Base-by-base conservation (phyloP, 108 stramenopile species). In the Cylindrotheca closterium region DNA sequence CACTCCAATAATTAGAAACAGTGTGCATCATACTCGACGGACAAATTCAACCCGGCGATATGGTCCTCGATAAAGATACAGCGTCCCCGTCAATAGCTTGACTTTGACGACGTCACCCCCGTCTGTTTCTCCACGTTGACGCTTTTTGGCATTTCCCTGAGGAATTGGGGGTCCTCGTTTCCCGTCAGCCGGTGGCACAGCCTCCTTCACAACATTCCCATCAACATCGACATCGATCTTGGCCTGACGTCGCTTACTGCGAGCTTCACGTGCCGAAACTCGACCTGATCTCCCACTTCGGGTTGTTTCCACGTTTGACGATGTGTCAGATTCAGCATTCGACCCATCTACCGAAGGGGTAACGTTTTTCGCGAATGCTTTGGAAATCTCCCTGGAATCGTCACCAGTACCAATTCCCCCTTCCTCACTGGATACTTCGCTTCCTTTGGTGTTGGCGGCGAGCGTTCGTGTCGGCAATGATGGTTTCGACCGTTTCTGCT, bases 51-150 rank as follows among this genome's bases (percentile, higher is more conserved):
- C 85, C 27, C 82, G 64, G 23, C 78, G 78, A 22, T 78, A 62
- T 28, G 49, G 58, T 25, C 85, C 85, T 24, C 72, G 67, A 60
- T 79, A 77, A 26, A 86, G 59, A 67, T 77, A 79, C 37, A 86
- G 78, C 8, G 82, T 81, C 4, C 85, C 85, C n/a, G 85, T 86
- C 46, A 79, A 54, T 47, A 83, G 71, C 34, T 79, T 74, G 31
- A 86, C 79, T 47, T 75, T 86, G 27, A 82, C 76, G 3, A 79
- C 75, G 47, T 82, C 79, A 18, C 71, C 80, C 10, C 67, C 73
- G 18, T 55, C 59, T 7, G 49, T 1, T 18, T 57, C 63, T 22
- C 15, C 33, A 47, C 19, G 27, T 45, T 67, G 67, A 19, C 22
- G 51, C 24, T 75, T 60, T 51, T 60, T 63, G 4, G 64, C 29